A percentile compares a stretch with the other conserved stretches of the same genome.
These are phyloP conservation scores for Cystobasidium onofrii DNA, from an alignment of 768 basidiomycete species.

Conservation along the genomic window DNA sequence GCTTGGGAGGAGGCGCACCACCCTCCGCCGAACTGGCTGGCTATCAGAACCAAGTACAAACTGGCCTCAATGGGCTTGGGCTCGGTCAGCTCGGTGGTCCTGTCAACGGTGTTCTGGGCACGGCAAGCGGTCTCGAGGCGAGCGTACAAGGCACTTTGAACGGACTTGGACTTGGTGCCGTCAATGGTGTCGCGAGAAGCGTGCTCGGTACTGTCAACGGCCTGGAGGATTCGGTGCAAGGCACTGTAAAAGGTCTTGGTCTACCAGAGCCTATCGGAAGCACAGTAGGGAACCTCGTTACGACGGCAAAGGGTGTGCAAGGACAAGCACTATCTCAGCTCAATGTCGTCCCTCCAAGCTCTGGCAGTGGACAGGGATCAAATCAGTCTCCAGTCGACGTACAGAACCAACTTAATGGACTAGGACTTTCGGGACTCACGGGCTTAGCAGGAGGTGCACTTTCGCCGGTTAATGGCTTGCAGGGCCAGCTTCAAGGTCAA, in stretches of 20 bases:
- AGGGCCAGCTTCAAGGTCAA: not conserved
- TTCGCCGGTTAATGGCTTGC: not conserved
- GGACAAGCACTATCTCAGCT: not conserved
- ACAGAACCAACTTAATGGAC: not conserved
- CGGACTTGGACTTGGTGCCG: not conserved
- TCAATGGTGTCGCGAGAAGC: not conserved
- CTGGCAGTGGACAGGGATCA: not conserved
- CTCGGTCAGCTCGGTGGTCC: not conserved
- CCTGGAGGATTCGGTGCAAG: not conserved
- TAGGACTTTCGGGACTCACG: not conserved
- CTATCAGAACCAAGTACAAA: too few species aligned
- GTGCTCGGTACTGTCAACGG: slow-evolving; percentile 6
- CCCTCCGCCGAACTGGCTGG: too few species aligned
- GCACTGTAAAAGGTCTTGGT: not conserved
- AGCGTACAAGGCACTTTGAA: not conserved
- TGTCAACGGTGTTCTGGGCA: not conserved
- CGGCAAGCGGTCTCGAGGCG: not conserved
- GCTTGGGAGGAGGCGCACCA: too few species aligned
- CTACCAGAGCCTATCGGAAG: slow-evolving; percentile 1
- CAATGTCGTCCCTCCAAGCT: not conserved
- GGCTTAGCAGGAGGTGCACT: not conserved
- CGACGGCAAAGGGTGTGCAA: slow-evolving; percentile 1
- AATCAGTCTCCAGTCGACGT: not conserved
- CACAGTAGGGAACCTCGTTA: not conserved
- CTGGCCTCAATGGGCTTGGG: too few species aligned